Base-by-base conservation (phyloP, 2,329 filamentous ascomycete species). In the Arthroderma sp. region DNA sequence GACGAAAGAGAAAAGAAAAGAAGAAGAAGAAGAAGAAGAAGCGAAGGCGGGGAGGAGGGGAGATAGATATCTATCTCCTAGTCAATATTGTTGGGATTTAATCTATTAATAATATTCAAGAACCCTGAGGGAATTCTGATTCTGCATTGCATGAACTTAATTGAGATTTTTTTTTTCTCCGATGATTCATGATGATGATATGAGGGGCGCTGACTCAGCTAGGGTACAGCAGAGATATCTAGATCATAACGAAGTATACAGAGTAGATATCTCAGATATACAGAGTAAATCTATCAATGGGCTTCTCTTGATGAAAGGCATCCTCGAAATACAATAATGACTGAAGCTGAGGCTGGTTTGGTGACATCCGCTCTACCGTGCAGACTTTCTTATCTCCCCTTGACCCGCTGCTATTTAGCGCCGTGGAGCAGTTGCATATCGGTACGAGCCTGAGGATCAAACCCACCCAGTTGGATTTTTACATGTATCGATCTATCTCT, bases 1-100 rank as follows among this genome's bases (percentile, higher is more conserved):
- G 4, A 3, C 27, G 15, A 29, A 43, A 44, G 39, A 38, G 36
- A 33, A 40, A 38, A 30, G 29, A 41, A 43, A 33, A 36, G 31
- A 37, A 43, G 43, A 42, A 27, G 43, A 48, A 34, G 11, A 40
- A 11, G 42, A 44, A 38, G 38, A 36, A 9, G 5, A 15, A 40
- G 38, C 27, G 10, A 40, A 29, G 6, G 7, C 7, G 27, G 34
- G 22, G 11, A 34, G 32, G 11, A 34, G 11, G 32, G 32, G 32
- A 34, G 32, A 34, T 8, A 11, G 11, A 22, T 22, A 22, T 22
- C 15, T 22, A 22, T 22, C 15, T 22, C 15, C 15, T 22, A 34
- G 11, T 34, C 8, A 34, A 11, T 34, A 34, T 8, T 9, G 32
- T 34, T 34, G 8, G 8, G 11, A 34, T 34, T 34, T 34, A 34